Evolutionary conservation across 2,329 filamentous ascomycete genomes (phyloP), one percentile per base, ranked within the genome.

Genomic region (Ceratocystis ficicola): DNA sequence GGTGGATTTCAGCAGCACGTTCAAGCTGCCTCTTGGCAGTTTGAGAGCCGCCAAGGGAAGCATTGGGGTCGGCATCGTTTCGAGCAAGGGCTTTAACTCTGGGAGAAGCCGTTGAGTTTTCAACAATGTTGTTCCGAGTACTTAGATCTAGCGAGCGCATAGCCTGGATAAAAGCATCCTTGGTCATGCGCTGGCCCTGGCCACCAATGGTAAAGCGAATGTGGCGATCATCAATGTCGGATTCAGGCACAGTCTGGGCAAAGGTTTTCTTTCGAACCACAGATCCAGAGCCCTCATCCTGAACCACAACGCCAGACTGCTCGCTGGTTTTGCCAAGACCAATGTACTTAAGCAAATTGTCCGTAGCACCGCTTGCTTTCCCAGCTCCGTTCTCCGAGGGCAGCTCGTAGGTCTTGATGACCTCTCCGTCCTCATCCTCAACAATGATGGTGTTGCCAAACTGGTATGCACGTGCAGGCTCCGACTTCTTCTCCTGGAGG

Each of bases 391-490:
- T 83, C 30, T 82, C 75, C 0, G 80, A 76, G 0, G 87, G 86
- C 32, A 93, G 81, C 69, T 92, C 86, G 72, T 91, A 92, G 66
- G 89, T 86, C 77, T 92, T 92, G 73, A 95, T 83, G 41, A 95
- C 90, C 73, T 95, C 90, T 55, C 89, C 89, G 70, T 92, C 86
- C 73, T 89, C 87, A 69, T 95, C 89, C 76, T 95, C 89, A 17
- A 95, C 88, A 72, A 95, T 93, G 69, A 95, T 90, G 77, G 82
- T 92, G 73, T 90, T 92, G 69, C 90, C 90, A 72, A 90, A 93
- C 70, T 92, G 89, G 73, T 92, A 95, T 4, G 89, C 89, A 61
- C 87, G 79, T n/a, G 90, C 90, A 12, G 89, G 88, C 65, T 88
- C 87, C 69, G 85, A 81, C 69, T 78, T 82, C 64, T 83, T 80